phyloP scores from a whole-genome alignment of 2,329 filamentous ascomycete genomes.

The Mycosphaerella arachidis region DNA sequence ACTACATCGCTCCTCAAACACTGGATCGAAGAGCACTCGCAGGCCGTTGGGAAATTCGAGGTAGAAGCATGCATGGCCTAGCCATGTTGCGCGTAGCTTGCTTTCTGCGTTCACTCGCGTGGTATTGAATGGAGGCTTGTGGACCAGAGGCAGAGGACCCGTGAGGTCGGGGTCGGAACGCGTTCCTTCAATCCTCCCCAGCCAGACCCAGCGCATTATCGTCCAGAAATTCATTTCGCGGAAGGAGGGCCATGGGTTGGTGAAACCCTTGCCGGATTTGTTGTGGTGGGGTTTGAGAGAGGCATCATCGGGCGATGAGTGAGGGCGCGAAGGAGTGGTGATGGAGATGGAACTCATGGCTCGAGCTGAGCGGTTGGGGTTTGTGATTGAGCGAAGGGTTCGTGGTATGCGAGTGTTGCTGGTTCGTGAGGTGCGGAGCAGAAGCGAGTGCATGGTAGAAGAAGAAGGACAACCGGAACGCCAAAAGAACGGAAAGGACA shows the following conservation, averaged over 20 bases:
- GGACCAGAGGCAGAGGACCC: conserved; percentile 62
- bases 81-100: conserved; percentile 80
- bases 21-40: conserved; percentile 86
- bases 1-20: conserved; percentile 82
- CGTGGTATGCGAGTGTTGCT: neutral
- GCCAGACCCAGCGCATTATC: conserved; percentile 37
- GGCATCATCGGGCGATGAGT: conserved; percentile 42
- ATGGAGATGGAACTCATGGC: conserved; percentile 34
- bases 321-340: conserved; percentile 35
- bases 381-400: neutral
- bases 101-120: conserved; percentile 48
- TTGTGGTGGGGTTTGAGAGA: conserved; percentile 48
- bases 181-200: conserved; percentile 48
- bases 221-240: conserved; percentile 32
- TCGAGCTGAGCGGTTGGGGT: neutral
- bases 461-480: neutral
- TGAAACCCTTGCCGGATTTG: conserved; percentile 51
- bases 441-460: neutral
- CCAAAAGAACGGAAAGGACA: neutral
- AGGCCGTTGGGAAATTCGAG: conserved; percentile 84
- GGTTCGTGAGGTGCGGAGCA: neutral
- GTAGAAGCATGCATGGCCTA: conserved; percentile 91
- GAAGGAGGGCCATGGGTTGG: conserved; percentile 57
- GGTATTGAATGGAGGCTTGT: conserved; percentile 62
- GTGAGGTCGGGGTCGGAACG: conserved; percentile 56